Evolutionary conservation across 805 yeast species (phyloP), one percentile per base, ranked within the genome.

Genomic region (Dipodascus geniculatus): DNA sequence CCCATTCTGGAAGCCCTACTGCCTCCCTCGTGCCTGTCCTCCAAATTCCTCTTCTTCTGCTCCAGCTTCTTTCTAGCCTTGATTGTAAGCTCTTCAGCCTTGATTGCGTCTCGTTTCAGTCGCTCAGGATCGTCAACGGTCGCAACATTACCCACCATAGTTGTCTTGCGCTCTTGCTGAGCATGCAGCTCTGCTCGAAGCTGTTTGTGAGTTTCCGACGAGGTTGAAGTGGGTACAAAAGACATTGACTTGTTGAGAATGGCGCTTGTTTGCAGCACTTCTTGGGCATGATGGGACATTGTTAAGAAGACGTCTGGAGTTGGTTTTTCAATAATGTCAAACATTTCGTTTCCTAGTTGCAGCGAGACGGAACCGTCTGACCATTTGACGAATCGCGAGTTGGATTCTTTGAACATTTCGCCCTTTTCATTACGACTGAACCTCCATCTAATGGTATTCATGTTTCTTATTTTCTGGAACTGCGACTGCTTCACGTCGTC

Each of bases 391-490:
- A 91, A 81, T 64, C 90, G 87, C 3, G 96, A 83, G 65, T 93
- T 93, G 8, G 95, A 84, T 66, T 89, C 95, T 61, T 86, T 86
- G 63, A 79, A 78, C 58, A 90, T 80, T 19, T 70, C 66, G 57
- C 84, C 88, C 52, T 76, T 72, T n/a, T 78, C 79, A 56, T 81
- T 82, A 55, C 84, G 79, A 16, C 88, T 84, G 67, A 90, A 91
- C 69, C 96, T 80, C 99, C 99, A 93, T 64, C 99, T 79, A 33
- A 93, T 74, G 0, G 96, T 88, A 67, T 89, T 91, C 63, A 86
- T 89, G 57, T 83, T 87, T 54, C 79, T 74, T 33, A 84, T 70
- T 62, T 80, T 79, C 57, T 61, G 50, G 22, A 54, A 53, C 31
- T 54, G 51, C 35, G 58, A 53, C 51, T 81, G 71, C 56, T 77